phyloP scores from a whole-genome alignment of 208 protist genomes.

The Acanthamoeba triangularis region DNA sequence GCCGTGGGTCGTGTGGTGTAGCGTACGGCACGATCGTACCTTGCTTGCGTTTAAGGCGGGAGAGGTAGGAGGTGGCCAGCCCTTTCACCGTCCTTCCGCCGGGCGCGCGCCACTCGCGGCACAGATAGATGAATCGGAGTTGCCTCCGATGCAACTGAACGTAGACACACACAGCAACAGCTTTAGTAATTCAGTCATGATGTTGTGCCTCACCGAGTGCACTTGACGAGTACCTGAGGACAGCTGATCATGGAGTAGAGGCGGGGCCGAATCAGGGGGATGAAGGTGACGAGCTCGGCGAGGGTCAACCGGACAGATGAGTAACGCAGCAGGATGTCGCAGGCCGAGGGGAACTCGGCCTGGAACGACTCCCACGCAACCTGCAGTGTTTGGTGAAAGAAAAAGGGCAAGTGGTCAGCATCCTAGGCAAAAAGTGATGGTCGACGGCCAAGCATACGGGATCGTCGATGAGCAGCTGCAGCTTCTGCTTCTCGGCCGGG shows the following conservation, averaged over 20 bases:
- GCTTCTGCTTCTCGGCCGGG: background rate
- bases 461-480: conserved; percentile 3
- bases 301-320: conserved; percentile 37
- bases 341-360: conserved; percentile 22
- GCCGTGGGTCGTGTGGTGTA: background rate
- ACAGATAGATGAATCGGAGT: conserved; percentile 45
- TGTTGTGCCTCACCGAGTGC: too few relatives aligned
- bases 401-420: background rate
- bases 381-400: background rate
- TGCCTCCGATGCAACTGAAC: background rate
- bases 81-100: conserved; percentile 45
- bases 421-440: background rate
- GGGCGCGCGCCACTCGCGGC: conserved; percentile 49
- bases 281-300: conserved; percentile 61
- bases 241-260: conserved; percentile 63
- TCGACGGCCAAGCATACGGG: background rate
- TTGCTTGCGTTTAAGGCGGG: conserved; percentile 37
- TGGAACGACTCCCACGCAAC: conserved; percentile 44
- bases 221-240: background rate
- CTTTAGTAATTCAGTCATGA: background rate
- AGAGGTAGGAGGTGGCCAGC: conserved; percentile 50
- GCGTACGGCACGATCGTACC: background rate
- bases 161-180: background rate
- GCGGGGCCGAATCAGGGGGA: conserved; percentile 30
- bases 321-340: conserved; percentile 66